Conservation (phyloP, 2,329 filamentous ascomycete species). For the Ophiocordyceps camponoti-floridani region DNA sequence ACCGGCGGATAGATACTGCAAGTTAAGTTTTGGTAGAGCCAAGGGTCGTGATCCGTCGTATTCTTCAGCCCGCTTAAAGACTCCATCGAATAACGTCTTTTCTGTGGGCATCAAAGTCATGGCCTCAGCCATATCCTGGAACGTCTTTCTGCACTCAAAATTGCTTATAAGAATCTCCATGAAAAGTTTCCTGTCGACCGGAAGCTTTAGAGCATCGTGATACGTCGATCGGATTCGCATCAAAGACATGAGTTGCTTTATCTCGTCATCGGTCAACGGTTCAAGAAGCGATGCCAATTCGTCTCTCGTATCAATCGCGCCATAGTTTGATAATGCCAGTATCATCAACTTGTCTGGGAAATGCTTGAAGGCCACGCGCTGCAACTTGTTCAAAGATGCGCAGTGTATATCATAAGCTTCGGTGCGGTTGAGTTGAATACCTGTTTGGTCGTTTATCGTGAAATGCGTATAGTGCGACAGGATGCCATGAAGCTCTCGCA, state of each 20-base stretch:
- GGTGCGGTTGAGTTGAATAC: slow-evolving; percentile 51
- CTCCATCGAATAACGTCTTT: slow-evolving; percentile 57
- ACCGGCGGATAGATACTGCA: slow-evolving; percentile 87
- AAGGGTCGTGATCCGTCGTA: slow-evolving; percentile 80
- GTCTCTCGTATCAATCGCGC: slow-evolving; percentile 60
- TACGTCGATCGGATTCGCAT: slow-evolving; percentile 74
- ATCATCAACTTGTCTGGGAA: slow-evolving; percentile 88
- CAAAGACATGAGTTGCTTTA: slow-evolving; percentile 47
- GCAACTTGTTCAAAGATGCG: slow-evolving; percentile 55
- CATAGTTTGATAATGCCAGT: slow-evolving; percentile 81
- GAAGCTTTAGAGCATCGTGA: slow-evolving; percentile 49
- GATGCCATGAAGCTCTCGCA: slow-evolving; percentile 68
- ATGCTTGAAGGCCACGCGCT: slow-evolving; percentile 58
- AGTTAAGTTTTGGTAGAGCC: slow-evolving; percentile 81
- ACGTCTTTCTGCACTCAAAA: slow-evolving; percentile 63
- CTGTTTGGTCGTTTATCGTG: slow-evolving; percentile 79
- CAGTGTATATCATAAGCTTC: slow-evolving; percentile 72
- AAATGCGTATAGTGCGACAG: slow-evolving; percentile 79
- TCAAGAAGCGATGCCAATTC: slow-evolving; percentile 66
- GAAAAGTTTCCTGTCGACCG: slow-evolving; percentile 43
- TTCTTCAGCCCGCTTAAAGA: slow-evolving; percentile 61
- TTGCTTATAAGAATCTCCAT: slow-evolving; percentile 56
- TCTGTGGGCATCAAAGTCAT: slow-evolving; percentile 76
- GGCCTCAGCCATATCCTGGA: slow-evolving; percentile 58
- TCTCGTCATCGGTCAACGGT: slow-evolving; percentile 54